Percentiles rank a stretch among this genome's conserved stretches.
Conservation (phyloP, 768 basidiomycete species). For the Kockovaella imperatae region DNA sequence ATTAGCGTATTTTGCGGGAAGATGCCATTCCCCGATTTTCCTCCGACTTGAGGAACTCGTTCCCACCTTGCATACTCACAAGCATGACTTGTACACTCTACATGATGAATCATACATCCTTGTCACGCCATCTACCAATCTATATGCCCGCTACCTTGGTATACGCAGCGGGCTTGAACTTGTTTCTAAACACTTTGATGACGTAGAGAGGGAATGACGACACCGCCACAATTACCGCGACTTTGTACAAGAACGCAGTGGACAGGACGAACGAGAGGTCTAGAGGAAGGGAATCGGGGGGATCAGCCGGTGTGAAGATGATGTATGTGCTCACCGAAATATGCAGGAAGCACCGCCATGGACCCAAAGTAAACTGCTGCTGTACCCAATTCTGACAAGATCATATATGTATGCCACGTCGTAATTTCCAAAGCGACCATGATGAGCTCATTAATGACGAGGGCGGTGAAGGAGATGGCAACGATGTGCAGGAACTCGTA, state of each 20-base stretch:
- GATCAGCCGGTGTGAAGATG: conserved; percentile 10
- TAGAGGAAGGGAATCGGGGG: conserved; percentile 41
- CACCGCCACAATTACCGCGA: conserved; percentile 87
- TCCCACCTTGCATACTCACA: too few species aligned
- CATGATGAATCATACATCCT: too few species aligned
- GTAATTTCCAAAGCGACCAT: conserved; percentile 99
- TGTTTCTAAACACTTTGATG: conserved; percentile 75
- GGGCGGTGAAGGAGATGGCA: conserved; percentile 91
- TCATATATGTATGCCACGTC: conserved; percentile 96
- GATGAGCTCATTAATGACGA: conserved; percentile 92
- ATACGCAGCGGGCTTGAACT: conserved; percentile 84
- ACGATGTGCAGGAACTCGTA: conserved; percentile 97
- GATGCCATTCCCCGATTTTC: too few species aligned
- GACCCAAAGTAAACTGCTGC: conserved; percentile 79
- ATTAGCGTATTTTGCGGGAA: too few species aligned
- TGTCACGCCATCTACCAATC: neutral
- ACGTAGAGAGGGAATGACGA: conserved; percentile 86
- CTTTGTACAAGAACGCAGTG: conserved; percentile 82
- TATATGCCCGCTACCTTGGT: conserved; percentile 60
- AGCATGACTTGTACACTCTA: too few species aligned
- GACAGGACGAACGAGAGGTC: conserved; percentile 91
- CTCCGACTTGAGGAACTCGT: too few species aligned
- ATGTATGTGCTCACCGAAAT: conserved; percentile 65
- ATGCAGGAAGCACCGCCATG: conserved; percentile 89
- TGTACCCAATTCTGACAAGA: conserved; percentile 81